Evolutionary conservation across 345 rosid genomes (phyloP), one percentile per base, ranked within the genome.

Genomic region (Dipteronia dyeriana): DNA sequence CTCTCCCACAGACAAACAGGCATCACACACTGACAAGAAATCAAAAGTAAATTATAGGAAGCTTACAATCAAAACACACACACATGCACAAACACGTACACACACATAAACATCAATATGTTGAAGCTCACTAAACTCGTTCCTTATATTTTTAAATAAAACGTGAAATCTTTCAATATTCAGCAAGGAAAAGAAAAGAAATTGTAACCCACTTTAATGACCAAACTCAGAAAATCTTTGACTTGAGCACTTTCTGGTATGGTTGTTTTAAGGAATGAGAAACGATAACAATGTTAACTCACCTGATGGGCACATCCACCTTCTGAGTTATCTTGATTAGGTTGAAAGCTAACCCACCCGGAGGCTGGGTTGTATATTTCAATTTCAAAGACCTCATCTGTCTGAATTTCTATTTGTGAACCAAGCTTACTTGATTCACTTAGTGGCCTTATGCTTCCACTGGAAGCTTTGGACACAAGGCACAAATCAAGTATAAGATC

Each of bases 401-500:
- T 80, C 76, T 86, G 85, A 79, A 77, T 54, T 65, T 76, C 82
- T 62, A 75, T 76, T 59, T 79, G 80, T 34, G 73, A 70, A 77
- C 66, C 88, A 79, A 76, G 57, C 71, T 43, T 68, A 57, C 51
- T 79, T 60, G 74, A 67, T 79, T 83, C 85, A 74, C 62, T 75
- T 10, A 63, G 77, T 49, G 75, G 75, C 80, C 71, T 75, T 45
- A 49, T 61, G 45, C 5, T 34, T 34, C 70, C 80, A 66, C 54
- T 49, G 70, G 85, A 79, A 66, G 86, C 82, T 82, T 83, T 90
- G 57, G 90, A 79, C 61, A 83, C 84, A 76, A 96, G 98, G 78
- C 90, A 74, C 75, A 94, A 41, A 81, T 96, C 97, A 75, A 96
- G 88, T 1, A 80, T 23, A 82, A 91, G 84, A 71, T 87, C 97